These are phyloP conservation scores for Taphrina wiesneri DNA, from an alignment of 1,139 yeast species.

Conservation along the genomic window DNA sequence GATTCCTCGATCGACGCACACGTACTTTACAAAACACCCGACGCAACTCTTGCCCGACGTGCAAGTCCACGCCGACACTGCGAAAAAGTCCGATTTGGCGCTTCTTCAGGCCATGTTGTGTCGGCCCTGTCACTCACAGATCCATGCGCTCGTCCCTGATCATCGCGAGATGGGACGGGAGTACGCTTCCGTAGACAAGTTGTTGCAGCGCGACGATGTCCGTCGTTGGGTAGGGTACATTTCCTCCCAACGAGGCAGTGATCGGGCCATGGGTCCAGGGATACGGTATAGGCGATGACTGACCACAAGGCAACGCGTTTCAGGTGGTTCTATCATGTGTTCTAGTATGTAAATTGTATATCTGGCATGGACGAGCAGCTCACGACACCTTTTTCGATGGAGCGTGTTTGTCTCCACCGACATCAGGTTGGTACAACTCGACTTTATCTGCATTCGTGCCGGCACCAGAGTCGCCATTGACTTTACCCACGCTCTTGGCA, in stretches of 20 bases:
- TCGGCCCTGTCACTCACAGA: conserved; percentile 27
- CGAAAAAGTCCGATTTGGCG: not conserved
- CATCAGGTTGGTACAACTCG: conserved; percentile 7
- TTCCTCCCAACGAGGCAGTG: conserved; percentile 12
- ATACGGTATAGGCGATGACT: conserved; percentile 22
- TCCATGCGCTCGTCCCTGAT: conserved; percentile 17
- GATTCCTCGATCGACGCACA: conserved; percentile 29
- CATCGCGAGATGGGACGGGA: not conserved
- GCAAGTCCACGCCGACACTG: not conserved
- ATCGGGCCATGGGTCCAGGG: conserved; percentile 8
- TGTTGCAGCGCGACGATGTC: conserved; percentile 14
- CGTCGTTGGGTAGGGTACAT: conserved; percentile 14
- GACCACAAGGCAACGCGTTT: not conserved
- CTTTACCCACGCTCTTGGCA: not conserved
- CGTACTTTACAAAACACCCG: conserved; percentile 8
- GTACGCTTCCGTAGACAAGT: not conserved
- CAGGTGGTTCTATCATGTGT: not conserved
- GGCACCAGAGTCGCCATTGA: not conserved
- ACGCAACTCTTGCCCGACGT: not conserved
- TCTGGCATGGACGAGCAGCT: not conserved
- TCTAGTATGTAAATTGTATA: not conserved
- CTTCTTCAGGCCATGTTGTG: conserved; percentile 9
- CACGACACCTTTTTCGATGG: not conserved
- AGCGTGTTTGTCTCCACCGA: conserved; percentile 7
- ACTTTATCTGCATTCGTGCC: not conserved